Evolutionary conservation across 23 red algal genomes (phyloP).

Genomic region (Agarophyton chilense): DNA sequence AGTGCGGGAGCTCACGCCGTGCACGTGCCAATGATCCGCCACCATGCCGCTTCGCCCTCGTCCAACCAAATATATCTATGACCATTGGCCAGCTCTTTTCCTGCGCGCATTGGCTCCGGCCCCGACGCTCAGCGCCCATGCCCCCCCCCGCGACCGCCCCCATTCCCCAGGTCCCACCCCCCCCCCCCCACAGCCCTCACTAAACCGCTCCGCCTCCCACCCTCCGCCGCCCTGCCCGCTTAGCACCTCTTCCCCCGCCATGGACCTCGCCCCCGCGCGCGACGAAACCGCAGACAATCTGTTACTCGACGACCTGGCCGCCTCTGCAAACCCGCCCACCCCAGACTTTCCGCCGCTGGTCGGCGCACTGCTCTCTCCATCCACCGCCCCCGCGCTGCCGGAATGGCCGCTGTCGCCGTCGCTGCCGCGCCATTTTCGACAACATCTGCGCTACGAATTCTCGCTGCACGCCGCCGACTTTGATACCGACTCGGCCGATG

Average conservation of each 20-base stretch:
- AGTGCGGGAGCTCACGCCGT: too few species aligned
- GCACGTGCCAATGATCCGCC: too few species aligned
- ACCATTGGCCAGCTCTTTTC: too few species aligned
- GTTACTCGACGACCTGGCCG: neutral
- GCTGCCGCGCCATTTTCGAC: neutral
- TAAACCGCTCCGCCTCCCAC: neutral
- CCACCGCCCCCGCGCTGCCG: neutral
- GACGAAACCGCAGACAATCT: constrained; percentile 17
- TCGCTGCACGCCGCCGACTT: constrained; percentile 53
- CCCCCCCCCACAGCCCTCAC: neutral
- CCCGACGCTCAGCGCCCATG: neutral
- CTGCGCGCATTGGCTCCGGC: too few species aligned
- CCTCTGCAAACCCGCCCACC: neutral
- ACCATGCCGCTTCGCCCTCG: too few species aligned
- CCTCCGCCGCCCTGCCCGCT: neutral
- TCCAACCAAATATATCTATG: too few species aligned
- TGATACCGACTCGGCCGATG: constrained; percentile 51
- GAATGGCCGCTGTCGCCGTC: constrained; percentile 43
- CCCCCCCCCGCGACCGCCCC: neutral
- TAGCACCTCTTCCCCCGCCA: neutral
- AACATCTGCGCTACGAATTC: constrained; percentile 53
- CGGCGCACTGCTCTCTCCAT: neutral
- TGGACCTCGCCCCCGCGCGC: constrained; percentile 11
- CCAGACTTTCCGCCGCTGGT: constrained; percentile 30
- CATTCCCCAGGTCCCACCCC: neutral